Conservation (phyloP, 179 eudicot species). For the Patellifolia procumbens region DNA sequence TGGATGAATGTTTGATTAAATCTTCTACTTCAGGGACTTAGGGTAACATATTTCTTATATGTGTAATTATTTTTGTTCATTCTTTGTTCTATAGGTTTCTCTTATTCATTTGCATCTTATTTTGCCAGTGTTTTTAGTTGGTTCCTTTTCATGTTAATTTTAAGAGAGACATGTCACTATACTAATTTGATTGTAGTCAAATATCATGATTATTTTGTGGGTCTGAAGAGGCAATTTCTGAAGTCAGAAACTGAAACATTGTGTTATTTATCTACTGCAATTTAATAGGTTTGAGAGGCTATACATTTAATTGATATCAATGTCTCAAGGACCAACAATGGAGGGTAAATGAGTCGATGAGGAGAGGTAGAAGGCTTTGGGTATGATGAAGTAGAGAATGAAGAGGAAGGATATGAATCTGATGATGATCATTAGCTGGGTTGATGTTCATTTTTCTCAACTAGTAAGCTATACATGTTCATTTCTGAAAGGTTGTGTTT, state of each 20-base stretch:
- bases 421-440: too few species aligned
- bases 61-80: neutral
- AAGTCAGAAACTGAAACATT: neutral
- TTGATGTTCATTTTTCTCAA: too few species aligned
- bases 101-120: neutral
- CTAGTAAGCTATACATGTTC: too few species aligned
- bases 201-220: neutral
- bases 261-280: neutral
- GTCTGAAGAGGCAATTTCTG: neutral
- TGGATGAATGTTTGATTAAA: neutral
- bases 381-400: constrained; percentile 20
- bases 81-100: neutral
- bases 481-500: too few species aligned
- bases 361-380: constrained; percentile 12
- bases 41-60: neutral
- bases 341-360: constrained; percentile 10
- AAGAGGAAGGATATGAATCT: constrained; percentile 4
- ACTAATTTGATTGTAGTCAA: neutral
- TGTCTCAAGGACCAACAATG: constrained; percentile 27
- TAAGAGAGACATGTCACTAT: neutral
- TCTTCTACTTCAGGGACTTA: too few species aligned
- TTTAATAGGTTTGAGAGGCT: constrained; percentile 14
- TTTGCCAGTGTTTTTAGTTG: neutral
- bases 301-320: neutral
- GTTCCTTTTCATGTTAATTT: too few species aligned